Percentiles rank a stretch among this genome's conserved stretches.
phyloP scores from a whole-genome alignment of 2,329 filamentous ascomycete genomes.

The Cladobotryum mycophilum region DNA sequence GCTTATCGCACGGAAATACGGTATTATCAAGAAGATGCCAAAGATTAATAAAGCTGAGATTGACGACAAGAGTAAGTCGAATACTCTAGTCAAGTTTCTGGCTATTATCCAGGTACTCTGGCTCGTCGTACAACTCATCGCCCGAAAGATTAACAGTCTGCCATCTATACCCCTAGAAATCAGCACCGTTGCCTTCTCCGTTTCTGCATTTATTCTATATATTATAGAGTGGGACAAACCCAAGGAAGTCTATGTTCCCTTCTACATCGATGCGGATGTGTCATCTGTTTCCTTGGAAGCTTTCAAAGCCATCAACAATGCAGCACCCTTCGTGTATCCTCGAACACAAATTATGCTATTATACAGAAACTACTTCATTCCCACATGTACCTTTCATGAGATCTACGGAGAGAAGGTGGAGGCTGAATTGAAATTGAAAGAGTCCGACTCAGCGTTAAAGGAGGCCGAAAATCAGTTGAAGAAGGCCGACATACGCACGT shows the following conservation, averaged over 20 bases:
- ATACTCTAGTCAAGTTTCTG: neutral
- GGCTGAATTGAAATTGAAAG: no score
- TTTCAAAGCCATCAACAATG: neutral
- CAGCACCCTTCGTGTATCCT: neutral
- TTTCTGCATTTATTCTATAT: conserved; percentile 1
- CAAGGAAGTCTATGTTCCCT: neutral
- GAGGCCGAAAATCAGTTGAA: no score
- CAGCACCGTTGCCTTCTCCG: neutral
- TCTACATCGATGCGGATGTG: neutral
- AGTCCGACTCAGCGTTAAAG: no score
- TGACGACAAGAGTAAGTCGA: neutral
- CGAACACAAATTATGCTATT: neutral
- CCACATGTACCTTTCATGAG: neutral
- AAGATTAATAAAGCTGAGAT: neutral
- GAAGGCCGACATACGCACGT: no score
- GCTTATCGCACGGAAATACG: neutral
- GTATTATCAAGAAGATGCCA: neutral
- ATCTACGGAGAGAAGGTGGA: no score
- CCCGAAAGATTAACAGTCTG: neutral
- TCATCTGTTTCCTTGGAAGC: neutral
- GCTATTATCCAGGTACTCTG: neutral
- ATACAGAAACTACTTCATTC: neutral
- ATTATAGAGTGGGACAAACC: neutral
- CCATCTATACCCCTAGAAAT: neutral
- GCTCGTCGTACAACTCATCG: neutral